These are phyloP conservation scores for Cytospora piceae DNA, from an alignment of 2,329 filamentous ascomycete species.

Conservation along the genomic window DNA sequence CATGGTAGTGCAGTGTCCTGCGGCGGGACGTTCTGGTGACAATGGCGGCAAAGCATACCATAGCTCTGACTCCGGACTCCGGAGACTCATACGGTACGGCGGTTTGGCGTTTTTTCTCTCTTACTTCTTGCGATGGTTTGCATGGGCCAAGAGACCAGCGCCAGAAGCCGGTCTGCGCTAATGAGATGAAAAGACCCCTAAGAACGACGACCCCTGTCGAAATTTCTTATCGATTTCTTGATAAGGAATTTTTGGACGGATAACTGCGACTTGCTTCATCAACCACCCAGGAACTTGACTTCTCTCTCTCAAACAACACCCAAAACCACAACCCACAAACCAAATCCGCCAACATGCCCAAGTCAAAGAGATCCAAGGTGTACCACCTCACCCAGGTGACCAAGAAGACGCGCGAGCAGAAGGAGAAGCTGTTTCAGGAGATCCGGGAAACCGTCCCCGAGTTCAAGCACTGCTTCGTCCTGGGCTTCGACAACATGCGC, in stretches of 20 bases:
- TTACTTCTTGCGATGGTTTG: too few relatives aligned
- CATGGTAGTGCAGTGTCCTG: neutral
- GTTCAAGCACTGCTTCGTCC: constrained; percentile 92
- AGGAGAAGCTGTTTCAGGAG: constrained; percentile 84
- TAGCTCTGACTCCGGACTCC: too few relatives aligned
- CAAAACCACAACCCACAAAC: neutral
- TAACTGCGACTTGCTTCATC: neutral
- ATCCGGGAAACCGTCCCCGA: constrained; percentile 83
- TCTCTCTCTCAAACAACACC: neutral
- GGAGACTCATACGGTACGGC: too few relatives aligned
- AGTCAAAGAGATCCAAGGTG: constrained; percentile 90
- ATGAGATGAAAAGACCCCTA: constrained; percentile 1
- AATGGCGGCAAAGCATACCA: neutral
- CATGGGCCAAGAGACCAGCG: too few relatives aligned
- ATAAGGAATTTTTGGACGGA: constrained; percentile 11
- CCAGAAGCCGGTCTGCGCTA: neutral
- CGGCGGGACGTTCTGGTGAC: neutral
- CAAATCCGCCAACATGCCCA: constrained; percentile 71
- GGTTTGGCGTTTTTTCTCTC: neutral
- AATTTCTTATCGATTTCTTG: neutral
- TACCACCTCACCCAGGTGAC: constrained; percentile 88
- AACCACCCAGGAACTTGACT: neutral
- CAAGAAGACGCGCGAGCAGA: constrained; percentile 93
- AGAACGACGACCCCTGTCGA: neutral
- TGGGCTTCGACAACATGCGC: constrained; percentile 95